phyloP scores from a whole-genome alignment of 2,329 filamentous ascomycete species.

The Verticillium albo-atrum region DNA sequence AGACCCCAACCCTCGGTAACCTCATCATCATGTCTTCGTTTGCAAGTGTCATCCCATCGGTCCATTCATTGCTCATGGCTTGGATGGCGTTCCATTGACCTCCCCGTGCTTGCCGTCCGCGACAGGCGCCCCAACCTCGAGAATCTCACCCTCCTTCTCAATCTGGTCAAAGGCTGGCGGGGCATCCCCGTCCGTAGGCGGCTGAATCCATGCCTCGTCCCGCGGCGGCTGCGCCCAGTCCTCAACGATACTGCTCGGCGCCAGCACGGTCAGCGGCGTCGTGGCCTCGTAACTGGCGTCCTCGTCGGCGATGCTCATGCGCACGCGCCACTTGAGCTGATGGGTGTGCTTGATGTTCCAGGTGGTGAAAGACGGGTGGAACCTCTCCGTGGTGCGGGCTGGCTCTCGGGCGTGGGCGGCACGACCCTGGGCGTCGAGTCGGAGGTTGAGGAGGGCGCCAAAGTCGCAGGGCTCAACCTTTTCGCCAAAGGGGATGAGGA shows the following conservation, averaged over 20 bases:
- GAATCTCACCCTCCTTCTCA: background rate
- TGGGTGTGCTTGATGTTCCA: constrained; percentile 1
- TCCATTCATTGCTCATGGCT: too few relatives aligned
- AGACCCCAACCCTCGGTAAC: too few relatives aligned
- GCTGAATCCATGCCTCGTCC: constrained; percentile 2
- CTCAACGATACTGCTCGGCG: background rate
- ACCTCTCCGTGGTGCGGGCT: background rate
- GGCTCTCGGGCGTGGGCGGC: background rate
- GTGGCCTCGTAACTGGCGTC: background rate
- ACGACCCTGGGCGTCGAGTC: background rate
- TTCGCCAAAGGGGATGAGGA: background rate
- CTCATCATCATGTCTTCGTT: too few relatives aligned
- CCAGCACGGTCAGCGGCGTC: background rate
- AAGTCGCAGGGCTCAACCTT: background rate
- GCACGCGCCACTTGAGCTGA: background rate
- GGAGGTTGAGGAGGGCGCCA: background rate
- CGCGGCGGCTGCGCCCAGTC: background rate
- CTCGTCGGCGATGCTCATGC: background rate
- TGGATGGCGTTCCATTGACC: background rate
- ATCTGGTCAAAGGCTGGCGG: background rate
- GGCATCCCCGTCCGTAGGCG: background rate
- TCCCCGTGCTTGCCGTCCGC: background rate
- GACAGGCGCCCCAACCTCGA: background rate
- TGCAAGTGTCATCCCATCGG: too few relatives aligned
- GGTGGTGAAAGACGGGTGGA: background rate